Base-by-base conservation (phyloP, 1,284 basidiomycete genomes). In the Rhodotorula sp. region DNA sequence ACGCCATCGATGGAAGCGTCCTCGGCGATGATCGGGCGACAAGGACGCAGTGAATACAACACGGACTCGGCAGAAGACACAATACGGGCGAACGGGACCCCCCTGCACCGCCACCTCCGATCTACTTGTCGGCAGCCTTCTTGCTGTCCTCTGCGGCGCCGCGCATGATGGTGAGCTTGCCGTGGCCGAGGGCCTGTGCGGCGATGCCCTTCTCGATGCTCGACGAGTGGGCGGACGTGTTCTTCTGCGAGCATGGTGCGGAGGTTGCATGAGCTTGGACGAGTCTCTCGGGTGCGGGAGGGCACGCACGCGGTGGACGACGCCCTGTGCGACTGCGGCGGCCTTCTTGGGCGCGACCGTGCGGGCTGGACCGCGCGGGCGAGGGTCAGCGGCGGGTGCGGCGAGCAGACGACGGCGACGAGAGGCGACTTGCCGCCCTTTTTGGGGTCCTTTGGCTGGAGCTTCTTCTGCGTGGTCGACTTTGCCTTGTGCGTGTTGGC, bases 81-180 rank as follows among this genome's bases (percentile, higher is more conserved):
- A 34, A 34, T 5, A 34, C 34, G 34, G 34, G 34, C 34, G 34
- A 34, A 34, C 34, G 34, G 34, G 34, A 49, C 48, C 16, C 48
- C 48, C 48, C 16, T 49, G 23, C 49, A 50, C 49, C 17, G 49
- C 16, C 49, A 12, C 23, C 49, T 17, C 8, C 2, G 17, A 14
- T 5, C 19, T 13, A 45, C 23, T 54, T 54, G 17, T 45, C 61
- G 61, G n/a, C 52, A 17, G 67, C 55, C 48, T 67, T 61, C 55
- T 65, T 61, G 19, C 54, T 67, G 46, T 68, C 54, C 50, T 74
- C 73, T 3, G 67, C 73, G 13, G 66, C 49, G 17, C 42, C 25
- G 19, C 64, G 42, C 73, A 74, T 74, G 68, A 74, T 72, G 34
- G 72, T 76, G n/a, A 76, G 55, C 52, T 76, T 76, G n/a, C 74